Conservation (phyloP, 257 asterid species). For the Plectranthus barbatus region DNA sequence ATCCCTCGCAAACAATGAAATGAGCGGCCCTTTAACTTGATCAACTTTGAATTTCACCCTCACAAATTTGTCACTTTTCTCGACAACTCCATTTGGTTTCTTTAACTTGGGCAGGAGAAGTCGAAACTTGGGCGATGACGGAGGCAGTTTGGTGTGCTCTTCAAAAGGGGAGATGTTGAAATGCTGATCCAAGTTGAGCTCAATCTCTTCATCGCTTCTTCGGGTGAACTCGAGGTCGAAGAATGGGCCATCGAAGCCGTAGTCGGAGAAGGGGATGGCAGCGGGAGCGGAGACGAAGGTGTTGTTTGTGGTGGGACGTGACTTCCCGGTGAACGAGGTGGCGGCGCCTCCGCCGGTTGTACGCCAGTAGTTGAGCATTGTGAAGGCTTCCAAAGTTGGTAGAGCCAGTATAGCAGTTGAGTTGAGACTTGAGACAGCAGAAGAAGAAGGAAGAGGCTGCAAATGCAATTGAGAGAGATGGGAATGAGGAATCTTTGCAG, state of each 20-base stretch:
- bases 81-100: not conserved
- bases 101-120: not conserved
- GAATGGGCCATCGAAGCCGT: constrained; percentile 33
- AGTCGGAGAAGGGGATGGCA: too few species aligned
- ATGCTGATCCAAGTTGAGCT: not conserved
- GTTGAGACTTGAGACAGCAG: not conserved
- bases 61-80: not conserved
- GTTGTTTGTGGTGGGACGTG: constrained; percentile 16
- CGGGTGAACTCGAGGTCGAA: constrained; percentile 30
- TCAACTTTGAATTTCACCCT: constrained; percentile 33
- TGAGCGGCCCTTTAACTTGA: constrained; percentile 29
- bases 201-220: constrained; percentile 8
- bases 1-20: constrained; percentile 49
- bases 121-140: too few species aligned
- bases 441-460: not conserved
- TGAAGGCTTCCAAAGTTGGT: constrained; percentile 34
- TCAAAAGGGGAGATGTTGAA: not conserved
- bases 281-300: not conserved
- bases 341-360: constrained; percentile 3
- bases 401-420: constrained; percentile 26
- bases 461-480: not conserved
- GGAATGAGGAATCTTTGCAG: not conserved
- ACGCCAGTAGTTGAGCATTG: constrained; percentile 27
- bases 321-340: not conserved
- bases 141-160: too few species aligned